Evolutionary conservation across 768 basidiomycete species (phyloP).

Genomic region (Podaxis sp.): DNA sequence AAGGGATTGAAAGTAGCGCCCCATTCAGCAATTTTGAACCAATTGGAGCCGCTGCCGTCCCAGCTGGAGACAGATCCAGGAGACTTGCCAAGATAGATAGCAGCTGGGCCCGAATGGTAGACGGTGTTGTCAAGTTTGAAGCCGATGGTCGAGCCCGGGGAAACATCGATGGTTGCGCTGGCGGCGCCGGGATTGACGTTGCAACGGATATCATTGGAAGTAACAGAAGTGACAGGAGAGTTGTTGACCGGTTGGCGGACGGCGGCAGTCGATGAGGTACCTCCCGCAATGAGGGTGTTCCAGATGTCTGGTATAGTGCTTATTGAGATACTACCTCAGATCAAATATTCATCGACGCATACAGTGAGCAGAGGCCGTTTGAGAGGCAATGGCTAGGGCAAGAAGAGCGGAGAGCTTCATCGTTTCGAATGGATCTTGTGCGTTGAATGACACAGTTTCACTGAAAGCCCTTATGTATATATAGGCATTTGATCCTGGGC

Average conservation of each 20-base stretch:
- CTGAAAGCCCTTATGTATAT: not conserved
- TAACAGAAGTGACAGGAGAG: slow-evolving; percentile 29
- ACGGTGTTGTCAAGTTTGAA: slow-evolving; percentile 40
- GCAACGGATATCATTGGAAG: slow-evolving; percentile 31
- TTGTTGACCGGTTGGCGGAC: slow-evolving; percentile 34
- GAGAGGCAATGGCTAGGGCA: slow-evolving; percentile 24
- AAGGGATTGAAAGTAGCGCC: slow-evolving; percentile 16
- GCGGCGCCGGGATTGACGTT: slow-evolving; percentile 35
- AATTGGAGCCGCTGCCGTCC: slow-evolving; percentile 39
- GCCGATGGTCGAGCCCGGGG: slow-evolving; percentile 37
- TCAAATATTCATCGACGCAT: not conserved
- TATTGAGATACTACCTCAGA: not conserved
- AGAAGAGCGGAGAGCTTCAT: slow-evolving; percentile 27
- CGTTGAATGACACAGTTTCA: not conserved
- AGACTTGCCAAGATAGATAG: slow-evolving; percentile 48
- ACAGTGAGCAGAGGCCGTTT: slow-evolving; percentile 26
- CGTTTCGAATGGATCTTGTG: not conserved
- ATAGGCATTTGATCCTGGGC: not conserved
- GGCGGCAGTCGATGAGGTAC: slow-evolving; percentile 25
- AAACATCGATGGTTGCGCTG: slow-evolving; percentile 33
- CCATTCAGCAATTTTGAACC: slow-evolving; percentile 32
- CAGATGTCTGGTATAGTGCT: slow-evolving; percentile 21
- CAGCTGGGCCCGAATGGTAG: slow-evolving; percentile 43
- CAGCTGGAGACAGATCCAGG: slow-evolving; percentile 36
- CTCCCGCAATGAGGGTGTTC: slow-evolving; percentile 29